Percentiles rank a stretch among this genome's conserved stretches.
Evolutionary conservation across 2,329 filamentous ascomycete species (phyloP).

Genomic region (Xylaria polymorpha): DNA sequence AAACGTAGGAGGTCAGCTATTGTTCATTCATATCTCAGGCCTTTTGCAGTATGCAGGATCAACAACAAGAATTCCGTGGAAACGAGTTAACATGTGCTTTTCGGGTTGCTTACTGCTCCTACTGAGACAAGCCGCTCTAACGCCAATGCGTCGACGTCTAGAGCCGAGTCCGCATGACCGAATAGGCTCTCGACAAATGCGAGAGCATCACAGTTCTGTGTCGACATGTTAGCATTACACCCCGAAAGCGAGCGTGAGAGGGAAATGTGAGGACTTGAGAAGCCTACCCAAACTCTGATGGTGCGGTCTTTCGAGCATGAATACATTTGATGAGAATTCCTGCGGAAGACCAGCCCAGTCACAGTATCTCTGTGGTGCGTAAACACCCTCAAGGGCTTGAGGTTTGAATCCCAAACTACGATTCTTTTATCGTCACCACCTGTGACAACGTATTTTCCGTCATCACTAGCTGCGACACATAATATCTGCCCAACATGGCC

Average conservation of each 20-base stretch:
- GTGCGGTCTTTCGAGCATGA: constrained; percentile 91
- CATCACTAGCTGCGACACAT: constrained; percentile 85
- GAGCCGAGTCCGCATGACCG: constrained; percentile 91
- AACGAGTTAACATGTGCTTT: neutral
- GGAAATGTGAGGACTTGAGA: neutral
- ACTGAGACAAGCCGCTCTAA: constrained; percentile 92
- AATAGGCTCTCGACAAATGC: constrained; percentile 93
- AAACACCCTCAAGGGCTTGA: constrained; percentile 85
- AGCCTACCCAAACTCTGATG: constrained; percentile 82
- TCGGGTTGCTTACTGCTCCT: constrained; percentile 65
- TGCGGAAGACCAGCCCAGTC: constrained; percentile 82
- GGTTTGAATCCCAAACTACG: constrained; percentile 83
- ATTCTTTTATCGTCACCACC: constrained; percentile 86
- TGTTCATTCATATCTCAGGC: neutral
- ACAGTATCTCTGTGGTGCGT: constrained; percentile 92
- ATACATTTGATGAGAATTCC: constrained; percentile 91
- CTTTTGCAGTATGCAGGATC: neutral
- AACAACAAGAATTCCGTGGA: neutral
- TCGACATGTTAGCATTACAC: constrained; percentile 16
- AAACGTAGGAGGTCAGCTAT: constrained; percentile 9
- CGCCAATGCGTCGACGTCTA: constrained; percentile 83
- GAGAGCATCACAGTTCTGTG: constrained; percentile 79
- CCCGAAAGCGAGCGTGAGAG: neutral
- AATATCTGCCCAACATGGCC: constrained; percentile 86
- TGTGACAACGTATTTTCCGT: constrained; percentile 91